Evolutionary conservation across 257 asterid species (phyloP).

Genomic region (Penstemon eatonii): DNA sequence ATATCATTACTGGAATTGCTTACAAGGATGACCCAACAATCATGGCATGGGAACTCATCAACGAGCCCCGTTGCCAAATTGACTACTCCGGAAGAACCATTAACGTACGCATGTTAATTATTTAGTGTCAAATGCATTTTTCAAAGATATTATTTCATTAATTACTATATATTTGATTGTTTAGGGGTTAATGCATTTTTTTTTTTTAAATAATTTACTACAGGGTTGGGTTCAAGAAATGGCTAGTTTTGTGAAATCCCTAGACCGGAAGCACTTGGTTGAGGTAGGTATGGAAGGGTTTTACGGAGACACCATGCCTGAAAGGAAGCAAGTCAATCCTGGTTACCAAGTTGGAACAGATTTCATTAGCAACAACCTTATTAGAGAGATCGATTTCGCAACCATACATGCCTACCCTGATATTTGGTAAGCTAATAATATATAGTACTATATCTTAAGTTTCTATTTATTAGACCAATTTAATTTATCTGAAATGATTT

Average conservation of each 20-base stretch:
- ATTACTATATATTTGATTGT: neutral
- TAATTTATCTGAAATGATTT: too few species aligned
- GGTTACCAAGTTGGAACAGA: constrained; percentile 80
- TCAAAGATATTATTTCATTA: neutral
- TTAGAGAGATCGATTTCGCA: constrained; percentile 58
- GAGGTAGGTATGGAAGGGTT: constrained; percentile 86
- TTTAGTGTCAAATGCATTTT: neutral
- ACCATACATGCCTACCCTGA: constrained; percentile 79
- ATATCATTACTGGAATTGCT: constrained; percentile 46
- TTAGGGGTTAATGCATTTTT: too few species aligned
- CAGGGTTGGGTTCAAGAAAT: constrained; percentile 65
- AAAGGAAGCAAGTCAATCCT: constrained; percentile 56
- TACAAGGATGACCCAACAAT: constrained; percentile 70
- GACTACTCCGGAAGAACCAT: constrained; percentile 70
- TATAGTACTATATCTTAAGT: neutral
- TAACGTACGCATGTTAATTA: constrained; percentile 37
- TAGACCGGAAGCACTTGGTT: constrained; percentile 57
- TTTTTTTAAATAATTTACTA: too few species aligned
- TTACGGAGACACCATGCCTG: constrained; percentile 67
- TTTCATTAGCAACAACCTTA: constrained; percentile 52
- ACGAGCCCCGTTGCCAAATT: constrained; percentile 78
- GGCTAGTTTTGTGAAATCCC: constrained; percentile 59
- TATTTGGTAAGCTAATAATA: constrained; percentile 30
- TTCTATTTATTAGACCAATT: too few species aligned
- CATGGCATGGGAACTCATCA: constrained; percentile 95